Evolutionary conservation across 2,329 filamentous ascomycete genomes (phyloP).

Genomic region (Epichloe bromicola): DNA sequence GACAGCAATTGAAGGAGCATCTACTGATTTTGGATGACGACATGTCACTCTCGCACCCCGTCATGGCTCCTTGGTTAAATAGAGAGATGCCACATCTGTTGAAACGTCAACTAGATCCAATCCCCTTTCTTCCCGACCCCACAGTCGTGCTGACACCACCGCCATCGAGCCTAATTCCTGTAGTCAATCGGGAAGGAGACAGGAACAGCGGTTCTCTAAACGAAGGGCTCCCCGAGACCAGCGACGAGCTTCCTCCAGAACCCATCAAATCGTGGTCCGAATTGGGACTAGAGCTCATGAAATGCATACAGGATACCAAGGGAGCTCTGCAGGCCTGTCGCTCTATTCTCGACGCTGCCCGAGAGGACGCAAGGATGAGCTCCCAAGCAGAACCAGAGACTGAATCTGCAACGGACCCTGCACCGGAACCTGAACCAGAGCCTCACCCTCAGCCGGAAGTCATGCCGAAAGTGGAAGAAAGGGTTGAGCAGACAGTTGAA

Average conservation of each 20-base stretch:
- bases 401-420: neutral
- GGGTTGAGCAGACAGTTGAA: slow-evolving; percentile 1
- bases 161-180: slow-evolving; percentile 7
- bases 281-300: slow-evolving; percentile 21
- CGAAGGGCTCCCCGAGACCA: neutral
- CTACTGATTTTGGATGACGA: slow-evolving; percentile 41
- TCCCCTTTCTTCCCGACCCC: slow-evolving; percentile 47
- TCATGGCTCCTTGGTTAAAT: slow-evolving; percentile 43
- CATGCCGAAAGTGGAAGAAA: slow-evolving; percentile 1
- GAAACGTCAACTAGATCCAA: slow-evolving; percentile 43
- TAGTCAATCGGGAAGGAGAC: neutral
- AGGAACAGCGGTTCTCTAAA: neutral
- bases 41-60: slow-evolving; percentile 45
- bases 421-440: neutral
- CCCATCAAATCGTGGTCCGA: slow-evolving; percentile 19
- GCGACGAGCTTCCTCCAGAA: neutral
- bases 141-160: slow-evolving; percentile 26
- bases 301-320: slow-evolving; percentile 16
- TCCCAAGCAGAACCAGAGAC: slow-evolving; percentile 1
- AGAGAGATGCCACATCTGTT: slow-evolving; percentile 37
- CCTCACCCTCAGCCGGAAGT: neutral
- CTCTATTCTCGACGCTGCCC: slow-evolving; percentile 12
- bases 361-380: slow-evolving; percentile 8
- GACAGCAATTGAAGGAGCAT: slow-evolving; percentile 45
- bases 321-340: slow-evolving; percentile 19